These are phyloP conservation scores for Pseudodiploospora longispora DNA, from an alignment of 2,329 filamentous ascomycete species.

Conservation along the genomic window DNA sequence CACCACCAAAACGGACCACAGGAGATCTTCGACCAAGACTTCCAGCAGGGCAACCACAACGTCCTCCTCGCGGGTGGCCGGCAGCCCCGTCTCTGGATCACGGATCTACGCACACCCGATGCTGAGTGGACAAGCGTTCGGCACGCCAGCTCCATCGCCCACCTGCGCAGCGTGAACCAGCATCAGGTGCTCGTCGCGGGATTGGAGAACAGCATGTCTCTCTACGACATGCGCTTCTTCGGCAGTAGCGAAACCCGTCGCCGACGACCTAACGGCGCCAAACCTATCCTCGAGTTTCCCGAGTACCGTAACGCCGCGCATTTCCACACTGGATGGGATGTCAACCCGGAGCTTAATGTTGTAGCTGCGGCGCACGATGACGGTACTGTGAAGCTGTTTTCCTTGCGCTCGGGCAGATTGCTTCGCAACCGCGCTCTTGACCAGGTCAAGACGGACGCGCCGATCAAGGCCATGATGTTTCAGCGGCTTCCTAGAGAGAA, in stretches of 20 bases:
- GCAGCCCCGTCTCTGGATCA: constrained; percentile 34
- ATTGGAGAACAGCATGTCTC: constrained; percentile 37
- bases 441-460: constrained; percentile 15
- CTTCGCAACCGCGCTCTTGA: constrained; percentile 23
- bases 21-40: constrained; percentile 43
- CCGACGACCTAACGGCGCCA: constrained; percentile 13
- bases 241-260: neutral
- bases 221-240: constrained; percentile 49
- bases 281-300: constrained; percentile 39
- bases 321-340: constrained; percentile 43
- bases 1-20: constrained; percentile 7
- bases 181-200: constrained; percentile 47
- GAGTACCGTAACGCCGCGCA: constrained; percentile 42
- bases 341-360: constrained; percentile 36
- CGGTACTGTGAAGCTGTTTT: constrained; percentile 41
- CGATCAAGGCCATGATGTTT: constrained; percentile 38
- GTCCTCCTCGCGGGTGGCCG: constrained; percentile 45
- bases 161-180: constrained; percentile 39
- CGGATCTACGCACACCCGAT: constrained; percentile 35
- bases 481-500: constrained; percentile 35
- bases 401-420: constrained; percentile 34
- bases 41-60: constrained; percentile 32
- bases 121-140: constrained; percentile 23
- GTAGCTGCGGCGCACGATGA: constrained; percentile 48
- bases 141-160: constrained; percentile 36